Base-by-base conservation (phyloP, 805 yeast genomes). In the Nakazawaea ernobii region DNA sequence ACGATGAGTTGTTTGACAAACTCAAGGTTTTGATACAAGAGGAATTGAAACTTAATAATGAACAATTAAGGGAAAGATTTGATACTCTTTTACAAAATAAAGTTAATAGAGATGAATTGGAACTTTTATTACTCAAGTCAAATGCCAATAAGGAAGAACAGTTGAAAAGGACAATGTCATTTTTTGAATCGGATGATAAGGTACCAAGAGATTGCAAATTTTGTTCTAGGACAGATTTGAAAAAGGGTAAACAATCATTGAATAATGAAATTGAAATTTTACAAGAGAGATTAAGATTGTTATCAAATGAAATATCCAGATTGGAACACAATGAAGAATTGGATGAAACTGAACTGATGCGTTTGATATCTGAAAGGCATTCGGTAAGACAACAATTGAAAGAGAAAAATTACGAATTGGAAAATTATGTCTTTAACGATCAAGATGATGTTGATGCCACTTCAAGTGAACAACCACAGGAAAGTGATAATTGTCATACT, bases 91-190 rank as follows among this genome's bases (percentile, higher is more conserved):
- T 46, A 24, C 27, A 28, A 8, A 46, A 46, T 32, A 46, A 46
- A 41, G 49, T 40, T 8, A 41, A 24, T 15, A 46, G 45, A 38
- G 49, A 46, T 17, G 49, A 46, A 29, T 40, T 46, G 27, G 36
- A 35, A 30, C 10, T 8, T 2, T 35, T 45, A 17, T 24, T 43
- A 13, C 14, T 14, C 17, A 35, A 10, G 13, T 28, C 40, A 35
- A 24, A 36, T 17, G n/a, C 14, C 8, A 14, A 41, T 9, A 37
- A 17, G 17, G 14, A 27, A n/a, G 46, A 43, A 10, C 32, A 43
- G 2, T n/a, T 30, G 7, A 44, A 24, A 17, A 17, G n/a, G 8
- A 35, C 40, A 6, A 15, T 43, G 41, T 15, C 39, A 8, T 13
- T 43, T 14, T 35, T 43, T 24, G 32, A 42, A 13, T n/a, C 38